Base-by-base conservation (phyloP, 140 eudicot genomes). In the Cichorium intybus region DNA sequence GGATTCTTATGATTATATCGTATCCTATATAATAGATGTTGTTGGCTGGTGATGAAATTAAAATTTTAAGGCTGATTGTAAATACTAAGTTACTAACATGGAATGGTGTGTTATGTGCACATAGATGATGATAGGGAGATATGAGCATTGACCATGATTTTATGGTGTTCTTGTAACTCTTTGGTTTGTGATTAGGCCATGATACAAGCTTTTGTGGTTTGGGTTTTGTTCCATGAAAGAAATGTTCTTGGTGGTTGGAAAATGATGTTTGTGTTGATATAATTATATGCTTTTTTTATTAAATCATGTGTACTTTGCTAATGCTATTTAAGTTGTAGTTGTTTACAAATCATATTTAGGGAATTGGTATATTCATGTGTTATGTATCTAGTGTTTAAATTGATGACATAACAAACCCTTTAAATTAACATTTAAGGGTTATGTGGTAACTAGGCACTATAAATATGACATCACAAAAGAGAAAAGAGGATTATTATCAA, bases 141-240 rank as follows among this genome's bases (percentile, higher is more conserved):
- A 54, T 45, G 73, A 24, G 68, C 37, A 49, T 39, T 39, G 49
- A 43, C 3, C 6, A 14, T 66, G 73, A 34, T 35, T 56, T 43
- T 58, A 74, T 67, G 74, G 69, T 59, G 51, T 57, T 74, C 3
- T 1, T 75, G 75, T 50, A 80, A 70, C 80, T 81, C 69, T 79
- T n/a, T n/a, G 52, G 63, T 17, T 65, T 64, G 71, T 31, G 61
- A 76, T 76, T 34, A 20, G 68, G 45, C 39, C 68, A 67, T 37
- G 64, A 62, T 41, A 55, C 29, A 37, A 68, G 56, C 65, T 56
- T 65, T 64, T 45, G 78, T 55, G 60, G 73, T 46, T 64, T 64
- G 72, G 66, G 47, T 23, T 64, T 64, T 45, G 6, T 72, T 62
- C 24, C 39, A 73, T 45, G 24, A 48, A 65, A 54, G 31, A 63